Conservation (phyloP, 306 rosid genomes). For the Astragalus membranaceus region DNA sequence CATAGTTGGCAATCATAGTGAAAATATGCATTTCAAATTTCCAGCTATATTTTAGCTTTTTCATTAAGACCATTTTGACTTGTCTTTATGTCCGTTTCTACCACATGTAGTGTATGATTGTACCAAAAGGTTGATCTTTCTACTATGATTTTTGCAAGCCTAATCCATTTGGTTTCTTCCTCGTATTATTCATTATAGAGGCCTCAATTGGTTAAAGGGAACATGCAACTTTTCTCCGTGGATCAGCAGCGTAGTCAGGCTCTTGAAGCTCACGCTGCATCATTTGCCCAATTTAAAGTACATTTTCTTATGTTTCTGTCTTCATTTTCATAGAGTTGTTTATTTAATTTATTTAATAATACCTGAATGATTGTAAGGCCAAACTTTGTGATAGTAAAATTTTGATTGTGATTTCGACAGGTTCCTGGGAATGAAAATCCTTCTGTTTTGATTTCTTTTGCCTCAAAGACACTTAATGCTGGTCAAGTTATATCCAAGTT, state of each 20-base stretch:
- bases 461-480: conserved; percentile 89
- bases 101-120: neutral
- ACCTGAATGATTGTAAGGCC: neutral
- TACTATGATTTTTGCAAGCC: neutral
- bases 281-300: conserved; percentile 95
- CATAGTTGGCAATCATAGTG: neutral
- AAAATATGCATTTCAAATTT: conserved; percentile 8
- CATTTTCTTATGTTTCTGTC: conserved; percentile 6
- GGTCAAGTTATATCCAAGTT: conserved; percentile 83
- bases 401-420: conserved; percentile 37
- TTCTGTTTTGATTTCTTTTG: conserved; percentile 83
- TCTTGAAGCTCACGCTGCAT: conserved; percentile 97
- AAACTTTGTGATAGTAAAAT: neutral
- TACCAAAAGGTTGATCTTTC: neutral
- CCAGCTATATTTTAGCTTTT: conserved; percentile 1
- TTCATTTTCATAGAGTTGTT: neutral
- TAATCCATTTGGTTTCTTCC: conserved; percentile 16
- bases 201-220: conserved; percentile 96
- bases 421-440: conserved; percentile 92
- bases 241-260: conserved; percentile 99
- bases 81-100: neutral
- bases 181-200: conserved; percentile 42
- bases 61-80: neutral
- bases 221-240: conserved; percentile 93
- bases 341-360: conserved; percentile 1